Evolutionary conservation across 2,329 filamentous ascomycete genomes (phyloP).

Genomic region (Myriosclerotinia scirpicola): DNA sequence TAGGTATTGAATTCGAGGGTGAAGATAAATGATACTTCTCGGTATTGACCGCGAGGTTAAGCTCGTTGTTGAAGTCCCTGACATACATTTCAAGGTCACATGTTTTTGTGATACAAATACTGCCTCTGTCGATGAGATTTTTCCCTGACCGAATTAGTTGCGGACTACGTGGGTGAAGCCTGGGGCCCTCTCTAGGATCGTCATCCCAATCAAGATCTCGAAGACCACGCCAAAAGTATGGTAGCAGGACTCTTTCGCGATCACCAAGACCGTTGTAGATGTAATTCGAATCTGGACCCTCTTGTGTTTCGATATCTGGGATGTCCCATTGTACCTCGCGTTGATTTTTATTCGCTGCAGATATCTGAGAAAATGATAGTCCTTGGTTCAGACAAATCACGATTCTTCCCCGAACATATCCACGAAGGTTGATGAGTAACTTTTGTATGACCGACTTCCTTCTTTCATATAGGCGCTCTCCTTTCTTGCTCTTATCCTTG

Average conservation of each 20-base stretch:
- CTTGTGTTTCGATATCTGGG: neutral
- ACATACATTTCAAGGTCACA: neutral
- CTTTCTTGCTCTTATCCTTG: conserved; percentile 4
- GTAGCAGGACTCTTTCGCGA: conserved; percentile 14
- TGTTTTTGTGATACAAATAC: neutral
- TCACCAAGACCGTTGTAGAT: neutral
- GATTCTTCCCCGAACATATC: conserved; percentile 25
- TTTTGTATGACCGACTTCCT: conserved; percentile 14
- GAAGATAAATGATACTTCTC: neutral
- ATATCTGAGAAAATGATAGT: neutral
- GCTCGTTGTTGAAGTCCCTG: conserved; percentile 14
- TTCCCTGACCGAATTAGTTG: neutral
- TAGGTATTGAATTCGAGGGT: neutral
- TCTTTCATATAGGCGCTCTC: conserved; percentile 12
- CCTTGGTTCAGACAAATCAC: conserved; percentile 1
- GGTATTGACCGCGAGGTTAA: neutral
- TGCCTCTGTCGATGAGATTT: neutral
- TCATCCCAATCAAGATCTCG: conserved; percentile 9
- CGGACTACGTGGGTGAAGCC: neutral
- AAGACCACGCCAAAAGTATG: conserved; percentile 17
- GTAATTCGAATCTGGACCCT: neutral
- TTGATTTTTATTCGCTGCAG: neutral
- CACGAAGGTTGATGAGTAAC: conserved; percentile 2
- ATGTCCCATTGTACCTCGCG: conserved; percentile 7
- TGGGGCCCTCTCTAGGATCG: neutral